These are phyloP conservation scores for Mycena albidolilacea DNA, from an alignment of 768 basidiomycete genomes.

Conservation along the genomic window DNA sequence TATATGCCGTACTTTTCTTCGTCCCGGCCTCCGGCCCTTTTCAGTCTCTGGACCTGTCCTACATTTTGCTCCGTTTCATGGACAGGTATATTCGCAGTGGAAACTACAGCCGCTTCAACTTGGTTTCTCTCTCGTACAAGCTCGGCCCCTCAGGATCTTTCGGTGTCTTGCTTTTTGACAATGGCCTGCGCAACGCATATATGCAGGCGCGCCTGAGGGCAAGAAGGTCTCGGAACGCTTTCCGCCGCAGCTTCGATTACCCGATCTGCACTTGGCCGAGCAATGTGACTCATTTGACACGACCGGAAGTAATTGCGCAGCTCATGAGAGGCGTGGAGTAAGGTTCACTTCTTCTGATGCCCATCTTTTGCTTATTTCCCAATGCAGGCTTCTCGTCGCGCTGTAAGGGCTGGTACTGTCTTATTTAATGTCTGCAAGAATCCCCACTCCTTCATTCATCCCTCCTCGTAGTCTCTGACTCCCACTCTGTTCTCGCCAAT, in stretches of 20 bases:
- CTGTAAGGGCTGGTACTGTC: background rate
- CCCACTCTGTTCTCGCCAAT: background rate
- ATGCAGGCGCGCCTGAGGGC: background rate
- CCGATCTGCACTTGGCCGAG: background rate
- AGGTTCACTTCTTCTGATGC: background rate
- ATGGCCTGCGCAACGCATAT: background rate
- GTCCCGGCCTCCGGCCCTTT: background rate
- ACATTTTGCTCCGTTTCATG: background rate
- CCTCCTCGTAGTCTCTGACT: background rate
- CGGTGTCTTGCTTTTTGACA: background rate
- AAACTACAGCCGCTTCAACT: background rate
- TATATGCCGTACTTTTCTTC: too few species aligned
- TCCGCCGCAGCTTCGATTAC: background rate
- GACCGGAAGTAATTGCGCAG: background rate
- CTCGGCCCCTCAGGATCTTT: background rate
- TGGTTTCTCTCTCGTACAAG: background rate
- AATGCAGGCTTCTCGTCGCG: background rate
- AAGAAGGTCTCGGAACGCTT: background rate
- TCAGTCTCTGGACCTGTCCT: background rate
- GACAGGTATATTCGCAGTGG: background rate
- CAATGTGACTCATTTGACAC: background rate
- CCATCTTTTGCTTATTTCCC: background rate
- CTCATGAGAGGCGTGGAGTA: background rate
- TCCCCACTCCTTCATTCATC: background rate
- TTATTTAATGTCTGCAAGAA: background rate